These are phyloP conservation scores for Neurospora sp. DNA, from an alignment of 495 filamentous ascomycete species.

Conservation along the genomic window DNA sequence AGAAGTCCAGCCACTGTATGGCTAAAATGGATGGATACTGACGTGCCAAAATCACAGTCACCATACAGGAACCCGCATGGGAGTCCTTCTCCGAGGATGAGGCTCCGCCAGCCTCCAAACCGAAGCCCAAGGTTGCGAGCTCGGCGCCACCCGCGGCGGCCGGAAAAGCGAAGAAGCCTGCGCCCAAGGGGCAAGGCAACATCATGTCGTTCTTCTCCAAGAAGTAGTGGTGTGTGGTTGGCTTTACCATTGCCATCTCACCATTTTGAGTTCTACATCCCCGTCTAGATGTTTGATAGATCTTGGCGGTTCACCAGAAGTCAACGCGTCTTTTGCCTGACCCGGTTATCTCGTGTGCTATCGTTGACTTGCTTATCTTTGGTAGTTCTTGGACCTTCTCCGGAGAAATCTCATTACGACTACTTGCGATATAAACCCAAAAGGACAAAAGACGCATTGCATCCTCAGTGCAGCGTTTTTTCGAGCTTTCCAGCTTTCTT, in stretches of 20 bases:
- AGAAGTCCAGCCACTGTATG: not conserved
- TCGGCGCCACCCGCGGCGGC: constrained; percentile 15
- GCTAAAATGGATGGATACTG: constrained; percentile 2
- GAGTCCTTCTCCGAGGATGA: constrained; percentile 95
- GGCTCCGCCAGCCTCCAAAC: constrained; percentile 38
- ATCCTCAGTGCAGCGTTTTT: not conserved
- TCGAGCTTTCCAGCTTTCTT: not conserved
- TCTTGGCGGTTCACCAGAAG: not conserved
- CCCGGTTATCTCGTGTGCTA: not conserved
- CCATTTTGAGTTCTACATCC: no score
- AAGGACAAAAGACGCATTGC: not conserved
- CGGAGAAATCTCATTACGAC: not conserved
- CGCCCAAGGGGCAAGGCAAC: constrained; percentile 62
- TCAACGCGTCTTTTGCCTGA: not conserved
- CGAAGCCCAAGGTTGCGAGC: constrained; percentile 42
- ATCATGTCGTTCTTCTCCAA: constrained; percentile 95
- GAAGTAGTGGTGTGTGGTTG: constrained; percentile 36
- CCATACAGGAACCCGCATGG: constrained; percentile 79
- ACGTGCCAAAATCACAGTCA: constrained; percentile 48
- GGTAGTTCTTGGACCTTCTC: not conserved
- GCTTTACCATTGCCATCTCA: not conserved
- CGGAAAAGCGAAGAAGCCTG: constrained; percentile 48
- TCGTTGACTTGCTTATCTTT: not conserved
- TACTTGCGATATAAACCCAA: not conserved
- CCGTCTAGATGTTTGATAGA: not conserved